Percentiles rank a stretch among this genome's conserved stretches.
Conservation (phyloP, 495 filamentous ascomycete genomes). For the Penicillium salamii region DNA sequence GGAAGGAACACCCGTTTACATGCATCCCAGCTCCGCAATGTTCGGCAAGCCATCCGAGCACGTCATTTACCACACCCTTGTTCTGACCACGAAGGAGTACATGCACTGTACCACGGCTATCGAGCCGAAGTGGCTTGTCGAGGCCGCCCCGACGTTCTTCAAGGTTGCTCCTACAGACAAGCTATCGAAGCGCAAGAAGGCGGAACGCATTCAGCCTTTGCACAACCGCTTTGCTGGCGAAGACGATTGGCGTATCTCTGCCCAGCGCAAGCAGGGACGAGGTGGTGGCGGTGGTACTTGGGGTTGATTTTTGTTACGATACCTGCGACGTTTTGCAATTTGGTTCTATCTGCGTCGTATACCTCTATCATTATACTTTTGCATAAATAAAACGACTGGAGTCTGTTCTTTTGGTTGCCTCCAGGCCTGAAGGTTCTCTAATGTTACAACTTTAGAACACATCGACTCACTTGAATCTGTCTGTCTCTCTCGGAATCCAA, state of each 20-base stretch:
- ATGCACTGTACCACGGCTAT: slow-evolving; percentile 92
- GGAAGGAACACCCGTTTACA: slow-evolving; percentile 90
- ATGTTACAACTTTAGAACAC: too few relatives aligned
- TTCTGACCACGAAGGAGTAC: slow-evolving; percentile 94
- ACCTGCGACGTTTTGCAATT: not conserved
- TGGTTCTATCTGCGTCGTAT: not conserved
- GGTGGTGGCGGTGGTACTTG: slow-evolving; percentile 93
- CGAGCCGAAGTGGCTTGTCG: slow-evolving; percentile 88
- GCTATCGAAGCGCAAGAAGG: slow-evolving; percentile 87
- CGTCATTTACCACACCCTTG: slow-evolving; percentile 86
- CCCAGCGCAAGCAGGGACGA: slow-evolving; percentile 82
- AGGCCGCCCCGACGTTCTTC: slow-evolving; percentile 96
- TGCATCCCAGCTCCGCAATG: slow-evolving; percentile 85
- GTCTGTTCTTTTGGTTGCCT: too few relatives aligned
- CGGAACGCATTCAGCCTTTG: slow-evolving; percentile 89
- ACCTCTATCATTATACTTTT: not conserved
- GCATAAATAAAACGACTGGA: not conserved
- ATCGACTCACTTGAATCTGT: too few relatives aligned
- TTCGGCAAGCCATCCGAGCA: slow-evolving; percentile 96
- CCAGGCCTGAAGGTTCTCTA: too few relatives aligned
- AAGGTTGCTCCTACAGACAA: slow-evolving; percentile 90
- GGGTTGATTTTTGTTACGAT: slow-evolving; percentile 55
- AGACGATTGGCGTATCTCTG: slow-evolving; percentile 90
- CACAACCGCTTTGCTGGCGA: slow-evolving; percentile 88
- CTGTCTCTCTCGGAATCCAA: too few relatives aligned